Conservation (phyloP, 148 eudicot genomes). For the Rhododendron ovatum region DNA sequence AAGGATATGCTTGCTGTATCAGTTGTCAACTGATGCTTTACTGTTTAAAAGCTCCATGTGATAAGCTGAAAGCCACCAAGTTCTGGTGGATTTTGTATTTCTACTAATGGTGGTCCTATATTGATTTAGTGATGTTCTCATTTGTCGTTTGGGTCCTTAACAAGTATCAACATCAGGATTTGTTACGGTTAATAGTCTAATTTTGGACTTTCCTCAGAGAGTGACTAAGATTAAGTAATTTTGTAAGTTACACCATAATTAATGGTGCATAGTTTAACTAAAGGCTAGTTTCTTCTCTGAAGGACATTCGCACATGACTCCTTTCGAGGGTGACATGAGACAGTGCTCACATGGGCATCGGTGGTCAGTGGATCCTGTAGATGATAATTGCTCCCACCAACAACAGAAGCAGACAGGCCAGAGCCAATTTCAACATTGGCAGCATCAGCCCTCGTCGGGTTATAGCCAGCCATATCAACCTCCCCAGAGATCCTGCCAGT, state of each 20-base stretch:
- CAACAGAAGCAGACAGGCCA: slow-evolving; percentile 8
- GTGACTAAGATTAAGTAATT: background rate
- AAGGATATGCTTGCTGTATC: background rate
- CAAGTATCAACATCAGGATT: background rate
- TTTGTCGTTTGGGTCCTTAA: background rate
- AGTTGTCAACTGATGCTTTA: background rate
- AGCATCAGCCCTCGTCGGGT: slow-evolving; percentile 8
- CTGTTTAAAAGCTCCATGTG: background rate
- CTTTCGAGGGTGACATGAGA: slow-evolving; percentile 15
- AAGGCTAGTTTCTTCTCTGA: background rate
- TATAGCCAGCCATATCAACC: slow-evolving; percentile 13
- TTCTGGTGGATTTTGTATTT: background rate
- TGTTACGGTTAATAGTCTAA: background rate
- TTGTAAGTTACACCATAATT: background rate
- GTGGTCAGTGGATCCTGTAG: slow-evolving; percentile 2
- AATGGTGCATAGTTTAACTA: background rate
- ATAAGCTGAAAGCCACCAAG: background rate
- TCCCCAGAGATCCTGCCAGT: slow-evolving; percentile 7
- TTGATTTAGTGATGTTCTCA: background rate
- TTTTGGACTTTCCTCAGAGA: background rate
- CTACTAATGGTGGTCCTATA: background rate
- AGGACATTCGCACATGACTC: slow-evolving; percentile 9
- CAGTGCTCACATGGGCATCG: slow-evolving; percentile 6
- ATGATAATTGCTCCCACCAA: background rate
- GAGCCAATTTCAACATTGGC: slow-evolving; percentile 13